phyloP scores from a whole-genome alignment of 768 basidiomycete genomes.

The Russula griseocarnosa region DNA sequence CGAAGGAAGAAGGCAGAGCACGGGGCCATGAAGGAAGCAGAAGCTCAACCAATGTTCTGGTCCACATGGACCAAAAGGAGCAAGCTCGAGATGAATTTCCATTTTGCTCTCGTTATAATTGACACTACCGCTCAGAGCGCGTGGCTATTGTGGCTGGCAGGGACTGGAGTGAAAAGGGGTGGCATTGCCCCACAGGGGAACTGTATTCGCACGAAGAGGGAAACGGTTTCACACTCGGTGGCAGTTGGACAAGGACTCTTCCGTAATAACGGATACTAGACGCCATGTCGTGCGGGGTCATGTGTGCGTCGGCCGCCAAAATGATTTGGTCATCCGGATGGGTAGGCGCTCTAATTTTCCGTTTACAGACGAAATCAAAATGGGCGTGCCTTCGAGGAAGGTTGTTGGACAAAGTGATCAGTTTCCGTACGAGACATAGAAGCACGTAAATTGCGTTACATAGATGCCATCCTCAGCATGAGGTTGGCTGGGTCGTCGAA shows the following conservation, averaged over 20 bases:
- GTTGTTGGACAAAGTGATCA: conserved; percentile 4
- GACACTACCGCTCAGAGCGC: not conserved
- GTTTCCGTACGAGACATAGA: not conserved
- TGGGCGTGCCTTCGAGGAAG: conserved; percentile 8
- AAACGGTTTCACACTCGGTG: conserved; percentile 7
- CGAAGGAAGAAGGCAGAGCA: not conserved
- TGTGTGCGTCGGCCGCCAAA: conserved; percentile 12
- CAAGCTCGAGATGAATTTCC: conserved; percentile 14
- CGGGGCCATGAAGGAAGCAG: not conserved
- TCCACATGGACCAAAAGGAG: conserved; percentile 12
- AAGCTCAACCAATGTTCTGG: conserved; percentile 7
- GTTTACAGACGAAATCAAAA: not conserved
- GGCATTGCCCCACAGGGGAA: conserved; percentile 5
- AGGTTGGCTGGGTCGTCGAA: conserved; percentile 8
- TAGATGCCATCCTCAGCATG: conserved; percentile 5
- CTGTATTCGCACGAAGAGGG: conserved; percentile 14
- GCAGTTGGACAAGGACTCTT: not conserved
- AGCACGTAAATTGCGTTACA: conserved; percentile 5
- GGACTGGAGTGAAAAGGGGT: conserved; percentile 8
- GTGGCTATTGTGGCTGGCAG: conserved; percentile 11
- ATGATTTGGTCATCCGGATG: conserved; percentile 2
- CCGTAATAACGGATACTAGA: conserved; percentile 12
- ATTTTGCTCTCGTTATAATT: not conserved
- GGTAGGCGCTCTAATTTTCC: not conserved
- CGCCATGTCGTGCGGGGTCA: conserved; percentile 9